Evolutionary conservation across 495 filamentous ascomycete genomes (phyloP), one percentile per base, ranked within the genome.

Genomic region (Tuber borchii): DNA sequence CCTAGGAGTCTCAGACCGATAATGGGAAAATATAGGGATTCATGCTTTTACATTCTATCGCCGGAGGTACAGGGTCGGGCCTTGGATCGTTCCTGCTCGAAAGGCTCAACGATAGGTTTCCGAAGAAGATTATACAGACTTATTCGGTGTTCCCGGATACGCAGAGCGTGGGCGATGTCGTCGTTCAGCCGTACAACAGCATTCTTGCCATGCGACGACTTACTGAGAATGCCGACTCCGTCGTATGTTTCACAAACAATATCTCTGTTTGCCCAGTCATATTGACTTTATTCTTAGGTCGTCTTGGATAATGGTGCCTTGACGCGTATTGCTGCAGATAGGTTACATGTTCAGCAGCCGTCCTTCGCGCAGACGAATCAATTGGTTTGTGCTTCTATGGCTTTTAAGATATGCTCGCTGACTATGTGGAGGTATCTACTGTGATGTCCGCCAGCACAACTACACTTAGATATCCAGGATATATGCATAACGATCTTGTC

Each of bases 401-500:
- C 34, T 72, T 72, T 69, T 75, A 45, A 46, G 31, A 75, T 71
- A 68, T 8, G 71, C 44, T 40, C 31, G 72, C 89, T 87, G 89
- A 97, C 16, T 34, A 14, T 17, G 56, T 34, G 56, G 16, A 65
- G 56, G 56, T 65, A 14, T 97, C 95, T 42, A 99, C 96, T 2
- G 96, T 99, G 78, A 99, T 99, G 95, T 97, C 94, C 39, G 95
- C 96, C 16, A 95, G 93, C 81, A 99, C 95, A 1, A 97, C 94
- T 9, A 97, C 95, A 12, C 90, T 99, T 45, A 89, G 95, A 75
- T 98, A 99, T 83, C 95, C 95, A 1, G 95, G 96, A 40, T 99
- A 99, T 83, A 98, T 99, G 96, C 95, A 99, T 86, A 99, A 99
- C 83, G 95, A 99, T 82, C 91, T 99, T 12, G 95, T 96, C 78